Evolutionary conservation across 176 grass and related monocot species (phyloP).

Genomic region (Dendrocalamus sinicus): DNA sequence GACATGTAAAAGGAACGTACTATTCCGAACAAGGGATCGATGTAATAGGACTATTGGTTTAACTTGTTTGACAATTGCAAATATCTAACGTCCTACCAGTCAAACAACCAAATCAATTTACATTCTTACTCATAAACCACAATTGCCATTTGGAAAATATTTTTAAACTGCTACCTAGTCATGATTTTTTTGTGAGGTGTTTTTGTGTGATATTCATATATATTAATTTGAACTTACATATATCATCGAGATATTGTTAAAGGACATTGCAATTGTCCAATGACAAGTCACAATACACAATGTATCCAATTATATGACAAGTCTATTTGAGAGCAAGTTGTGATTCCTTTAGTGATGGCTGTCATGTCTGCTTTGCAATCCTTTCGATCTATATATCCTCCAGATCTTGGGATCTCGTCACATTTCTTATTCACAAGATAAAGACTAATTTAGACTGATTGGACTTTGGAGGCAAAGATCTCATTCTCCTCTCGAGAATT

Average conservation of each 20-base stretch:
- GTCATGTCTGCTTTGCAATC: background rate
- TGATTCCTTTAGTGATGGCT: background rate
- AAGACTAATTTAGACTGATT: background rate
- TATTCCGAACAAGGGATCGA: background rate
- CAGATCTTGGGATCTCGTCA: background rate
- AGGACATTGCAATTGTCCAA: background rate
- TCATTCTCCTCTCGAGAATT: constrained; percentile 20
- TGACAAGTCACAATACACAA: background rate
- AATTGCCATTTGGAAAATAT: background rate
- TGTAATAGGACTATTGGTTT: background rate
- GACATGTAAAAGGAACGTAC: background rate
- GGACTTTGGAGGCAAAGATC: constrained; percentile 11
- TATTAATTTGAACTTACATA: background rate
- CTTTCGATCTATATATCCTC: constrained; percentile 28
- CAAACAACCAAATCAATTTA: background rate
- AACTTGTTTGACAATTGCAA: background rate
- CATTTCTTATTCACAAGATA: constrained; percentile 6
- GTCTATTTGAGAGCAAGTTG: background rate
- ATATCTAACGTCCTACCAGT: background rate
- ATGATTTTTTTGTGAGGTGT: no score
- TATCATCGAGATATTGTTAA: background rate
- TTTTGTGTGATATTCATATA: background rate
- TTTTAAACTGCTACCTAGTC: background rate
- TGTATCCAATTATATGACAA: background rate
- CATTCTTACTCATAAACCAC: background rate